Percentiles rank a stretch among this genome's conserved stretches.
These are phyloP conservation scores for Ophioceras dolichostomum DNA, from an alignment of 2,329 filamentous ascomycete genomes.

Conservation along the genomic window DNA sequence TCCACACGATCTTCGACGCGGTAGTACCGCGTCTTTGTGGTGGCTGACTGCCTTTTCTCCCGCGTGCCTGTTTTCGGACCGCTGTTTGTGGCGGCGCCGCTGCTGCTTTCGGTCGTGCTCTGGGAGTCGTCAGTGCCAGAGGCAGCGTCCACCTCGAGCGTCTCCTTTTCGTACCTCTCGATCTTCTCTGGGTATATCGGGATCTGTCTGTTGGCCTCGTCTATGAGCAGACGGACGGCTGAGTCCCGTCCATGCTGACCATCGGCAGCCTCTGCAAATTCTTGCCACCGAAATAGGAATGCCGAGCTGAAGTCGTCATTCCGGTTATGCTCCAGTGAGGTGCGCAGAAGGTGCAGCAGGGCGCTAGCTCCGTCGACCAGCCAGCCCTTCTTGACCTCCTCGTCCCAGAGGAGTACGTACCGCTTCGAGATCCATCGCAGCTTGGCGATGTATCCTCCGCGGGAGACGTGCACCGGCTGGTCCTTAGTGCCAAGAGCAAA, in stretches of 20 bases:
- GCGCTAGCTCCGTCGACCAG: slow-evolving; percentile 15
- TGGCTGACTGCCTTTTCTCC: background rate
- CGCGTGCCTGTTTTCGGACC: too few species aligned
- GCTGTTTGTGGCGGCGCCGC: background rate
- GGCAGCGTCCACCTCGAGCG: too few species aligned
- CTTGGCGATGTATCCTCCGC: slow-evolving; percentile 3
- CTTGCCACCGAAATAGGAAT: background rate
- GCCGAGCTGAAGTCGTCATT: background rate
- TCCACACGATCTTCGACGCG: slow-evolving; percentile 8
- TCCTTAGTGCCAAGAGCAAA: background rate
- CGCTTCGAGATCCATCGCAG: slow-evolving; percentile 9
- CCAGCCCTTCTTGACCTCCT: slow-evolving; percentile 15
- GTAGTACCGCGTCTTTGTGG: background rate
- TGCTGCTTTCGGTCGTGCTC: background rate
- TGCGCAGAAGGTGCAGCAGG: slow-evolving; percentile 11
- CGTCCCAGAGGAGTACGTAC: slow-evolving; percentile 14
- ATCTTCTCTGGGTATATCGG: background rate
- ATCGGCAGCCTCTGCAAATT: background rate
- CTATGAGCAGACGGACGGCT: background rate
- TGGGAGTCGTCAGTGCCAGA: too few species aligned
- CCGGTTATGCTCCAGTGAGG: slow-evolving; percentile 7
- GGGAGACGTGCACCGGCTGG: background rate
- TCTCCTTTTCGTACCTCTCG: background rate
- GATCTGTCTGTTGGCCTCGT: background rate
- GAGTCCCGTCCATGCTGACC: background rate